Conservation (phyloP, 2,329 filamentous ascomycete species). For the Alternaria arbusti region DNA sequence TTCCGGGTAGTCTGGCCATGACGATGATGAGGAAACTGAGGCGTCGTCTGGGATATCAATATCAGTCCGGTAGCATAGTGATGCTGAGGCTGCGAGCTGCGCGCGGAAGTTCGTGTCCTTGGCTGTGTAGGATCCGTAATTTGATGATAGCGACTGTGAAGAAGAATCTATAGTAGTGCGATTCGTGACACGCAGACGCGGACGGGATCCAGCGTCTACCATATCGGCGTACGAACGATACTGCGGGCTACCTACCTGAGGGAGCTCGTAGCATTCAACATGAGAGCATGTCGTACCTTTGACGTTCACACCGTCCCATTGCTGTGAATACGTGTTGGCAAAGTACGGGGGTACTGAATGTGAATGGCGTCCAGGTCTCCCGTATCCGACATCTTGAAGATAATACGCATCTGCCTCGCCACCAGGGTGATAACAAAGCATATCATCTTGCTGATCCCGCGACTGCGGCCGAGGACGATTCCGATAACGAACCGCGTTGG, state of each 20-base stretch:
- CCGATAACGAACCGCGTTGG: not conserved
- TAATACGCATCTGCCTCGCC: not conserved
- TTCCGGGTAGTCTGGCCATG: not conserved
- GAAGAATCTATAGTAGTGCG: not conserved
- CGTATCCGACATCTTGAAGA: not conserved
- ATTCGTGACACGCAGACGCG: not conserved
- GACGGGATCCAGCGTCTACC: not conserved
- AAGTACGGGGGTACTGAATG: not conserved
- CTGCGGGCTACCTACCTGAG: not conserved
- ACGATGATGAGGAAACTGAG: not conserved
- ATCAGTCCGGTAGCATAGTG: not conserved
- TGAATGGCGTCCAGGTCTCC: not conserved
- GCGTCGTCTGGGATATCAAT: not conserved
- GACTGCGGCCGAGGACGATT: not conserved
- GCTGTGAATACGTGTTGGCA: not conserved
- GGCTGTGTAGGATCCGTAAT: fast-evolving
- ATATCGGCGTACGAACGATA: not conserved
- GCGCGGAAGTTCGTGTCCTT: not conserved
- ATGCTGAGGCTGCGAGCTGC: not conserved
- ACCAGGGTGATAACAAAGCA: not conserved
- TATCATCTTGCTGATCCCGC: not conserved
- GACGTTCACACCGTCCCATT: not conserved
- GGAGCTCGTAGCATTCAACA: not conserved
- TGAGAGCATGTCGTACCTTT: not conserved
- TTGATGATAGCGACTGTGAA: not conserved